Conservation (phyloP, 495 filamentous ascomycete species). For the Talaromyces liani region DNA sequence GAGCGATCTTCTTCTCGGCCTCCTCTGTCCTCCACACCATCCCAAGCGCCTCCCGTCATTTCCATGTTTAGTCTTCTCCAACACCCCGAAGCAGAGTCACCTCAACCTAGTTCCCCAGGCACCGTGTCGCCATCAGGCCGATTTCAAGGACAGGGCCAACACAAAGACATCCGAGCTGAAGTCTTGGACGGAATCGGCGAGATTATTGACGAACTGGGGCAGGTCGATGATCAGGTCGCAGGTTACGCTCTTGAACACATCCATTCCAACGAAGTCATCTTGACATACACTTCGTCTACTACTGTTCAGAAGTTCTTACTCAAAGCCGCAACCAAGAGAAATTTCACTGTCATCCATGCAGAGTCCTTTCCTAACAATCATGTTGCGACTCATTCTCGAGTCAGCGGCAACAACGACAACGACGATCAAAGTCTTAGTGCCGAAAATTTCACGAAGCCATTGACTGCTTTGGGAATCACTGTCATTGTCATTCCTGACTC, state of each 20-base stretch:
- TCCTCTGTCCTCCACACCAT: constrained; percentile 45
- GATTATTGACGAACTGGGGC: constrained; percentile 82
- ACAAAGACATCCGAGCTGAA: constrained; percentile 70
- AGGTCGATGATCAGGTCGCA: constrained; percentile 85
- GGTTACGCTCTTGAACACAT: constrained; percentile 81
- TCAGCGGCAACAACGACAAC: constrained; percentile 40
- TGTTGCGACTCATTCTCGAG: constrained; percentile 48
- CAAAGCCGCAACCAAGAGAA: constrained; percentile 74
- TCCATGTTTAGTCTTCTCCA: constrained; percentile 86
- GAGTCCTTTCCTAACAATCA: constrained; percentile 66
- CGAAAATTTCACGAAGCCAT: constrained; percentile 62
- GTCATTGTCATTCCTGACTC: constrained; percentile 78
- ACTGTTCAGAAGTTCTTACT: constrained; percentile 83
- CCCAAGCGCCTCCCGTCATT: constrained; percentile 35
- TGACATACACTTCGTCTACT: constrained; percentile 71
- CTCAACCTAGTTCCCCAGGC: constrained; percentile 38
- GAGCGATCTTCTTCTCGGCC: constrained; percentile 43
- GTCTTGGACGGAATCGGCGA: constrained; percentile 83
- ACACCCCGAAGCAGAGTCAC: constrained; percentile 40
- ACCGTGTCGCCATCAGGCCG: constrained; percentile 34
- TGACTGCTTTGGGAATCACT: constrained; percentile 68
- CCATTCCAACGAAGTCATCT: constrained; percentile 79
- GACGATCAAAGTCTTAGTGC: constrained; percentile 43
- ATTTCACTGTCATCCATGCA: constrained; percentile 79
- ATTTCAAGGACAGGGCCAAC: constrained; percentile 23